Evolutionary conservation across 2,329 filamentous ascomycete genomes (phyloP), one percentile per base, ranked within the genome.

Genomic region (Dactylellina leptospora): DNA sequence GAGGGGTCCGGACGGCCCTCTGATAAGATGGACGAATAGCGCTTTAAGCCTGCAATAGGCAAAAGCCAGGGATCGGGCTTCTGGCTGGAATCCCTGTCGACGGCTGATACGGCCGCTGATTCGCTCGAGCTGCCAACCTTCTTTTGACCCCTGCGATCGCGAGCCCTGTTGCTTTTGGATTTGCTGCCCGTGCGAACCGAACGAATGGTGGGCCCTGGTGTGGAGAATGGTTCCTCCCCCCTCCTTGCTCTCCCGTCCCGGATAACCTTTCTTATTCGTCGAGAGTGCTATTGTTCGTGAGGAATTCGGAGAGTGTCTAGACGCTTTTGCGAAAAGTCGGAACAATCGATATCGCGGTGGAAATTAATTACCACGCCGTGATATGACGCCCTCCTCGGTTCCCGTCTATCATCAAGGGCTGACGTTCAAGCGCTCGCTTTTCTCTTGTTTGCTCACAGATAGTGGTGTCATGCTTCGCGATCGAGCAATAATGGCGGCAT

Each of bases 151-250:
- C 25, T 59, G 45, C 38, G 27, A 38, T 71, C 50, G 58, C 30
- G 64, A 18, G 42, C 42, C 44, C 42, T 63, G 56, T 42, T 23
- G 33, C 33, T 40, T 51, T 58, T 28, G 25, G 27, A 9, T 38
- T 68, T 54, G 47, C 33, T 56, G 64, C 56, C 56, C 64, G 64
- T 71, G 64, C 56, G 64, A 71, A 71, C 56, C 56, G 64, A 71
- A 62, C 18, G 44, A 22, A 28, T 44, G 25, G 53, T 45, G 61
- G 61, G 33, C 27, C 60, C 30, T 51, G 48, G 53, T 58, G 59
- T 70, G 64, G 64, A 50, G 64, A 55, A 70, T 45, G 23, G 11
- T 47, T 48, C 44, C 30, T 44, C 22, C 38, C 47, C 44, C 28
- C 56, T 51, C 30, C 61, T 42, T 10, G 27, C 38, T 55, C 27